Evolutionary conservation across 306 rosid genomes (phyloP).

Genomic region (Astragalus glycyphyllos): DNA sequence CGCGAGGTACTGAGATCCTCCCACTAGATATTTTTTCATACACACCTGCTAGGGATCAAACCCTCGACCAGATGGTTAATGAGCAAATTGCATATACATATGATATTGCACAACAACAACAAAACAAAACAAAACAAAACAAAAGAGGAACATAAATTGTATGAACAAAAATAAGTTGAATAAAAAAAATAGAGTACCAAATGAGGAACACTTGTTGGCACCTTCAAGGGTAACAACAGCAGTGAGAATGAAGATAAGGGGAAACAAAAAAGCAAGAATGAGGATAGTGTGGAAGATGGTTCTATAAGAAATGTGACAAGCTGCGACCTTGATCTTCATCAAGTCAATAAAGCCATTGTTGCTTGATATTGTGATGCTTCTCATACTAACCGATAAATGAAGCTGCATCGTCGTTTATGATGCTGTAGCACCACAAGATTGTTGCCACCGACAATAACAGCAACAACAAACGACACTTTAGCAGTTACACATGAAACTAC

Average conservation of each 20-base stretch:
- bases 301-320: slow-evolving; percentile 99
- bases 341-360: slow-evolving; percentile 98
- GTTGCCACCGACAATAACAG: slow-evolving; percentile 49
- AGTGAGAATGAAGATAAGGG: slow-evolving; percentile 98
- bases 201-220: slow-evolving; percentile 99
- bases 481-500: slow-evolving; percentile 20
- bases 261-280: slow-evolving; percentile 93
- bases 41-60: no score
- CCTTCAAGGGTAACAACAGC: slow-evolving; percentile 99
- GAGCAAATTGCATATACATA: no score
- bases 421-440: slow-evolving; percentile 58
- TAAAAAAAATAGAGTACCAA: slow-evolving; percentile 62
- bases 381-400: slow-evolving; percentile 99
- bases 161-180: slow-evolving; percentile 20
- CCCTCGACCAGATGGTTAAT: no score
- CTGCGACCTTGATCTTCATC: slow-evolving; percentile 99
- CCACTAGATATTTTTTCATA: no score
- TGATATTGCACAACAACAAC: slow-evolving; percentile 1
- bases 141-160: neutral
- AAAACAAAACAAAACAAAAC: neutral
- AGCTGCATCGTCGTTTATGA: slow-evolving; percentile 99
- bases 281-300: slow-evolving; percentile 99
- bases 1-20: no score
- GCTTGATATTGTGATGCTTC: slow-evolving; percentile 99
- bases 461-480: neutral